Evolutionary conservation across 2,329 filamentous ascomycete species (phyloP).

Genomic region (Penicillium sp.): DNA sequence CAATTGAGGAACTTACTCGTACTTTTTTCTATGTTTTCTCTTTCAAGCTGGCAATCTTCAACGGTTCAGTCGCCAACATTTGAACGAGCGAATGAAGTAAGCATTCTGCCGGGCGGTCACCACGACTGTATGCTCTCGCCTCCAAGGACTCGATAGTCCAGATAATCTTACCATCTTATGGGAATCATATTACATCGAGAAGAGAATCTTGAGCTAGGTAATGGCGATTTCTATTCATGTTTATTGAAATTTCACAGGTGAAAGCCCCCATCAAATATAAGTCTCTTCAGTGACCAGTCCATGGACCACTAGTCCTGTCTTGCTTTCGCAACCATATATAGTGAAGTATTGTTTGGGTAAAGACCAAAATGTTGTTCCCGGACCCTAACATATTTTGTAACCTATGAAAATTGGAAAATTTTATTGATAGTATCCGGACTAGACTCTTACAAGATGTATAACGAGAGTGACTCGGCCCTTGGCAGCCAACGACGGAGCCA

Average conservation of each 20-base stretch:
- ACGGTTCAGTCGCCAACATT: slow-evolving; percentile 19
- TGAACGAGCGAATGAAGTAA: slow-evolving; percentile 28
- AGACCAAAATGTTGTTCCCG: no score
- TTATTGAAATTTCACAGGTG: no score
- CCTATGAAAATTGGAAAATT: no score
- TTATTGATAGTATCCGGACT: not conserved
- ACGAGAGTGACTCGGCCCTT: not conserved
- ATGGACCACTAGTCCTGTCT: no score
- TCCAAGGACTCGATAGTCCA: not conserved
- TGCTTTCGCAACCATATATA: no score
- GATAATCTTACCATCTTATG: not conserved
- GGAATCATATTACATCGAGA: not conserved
- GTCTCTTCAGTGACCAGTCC: no score
- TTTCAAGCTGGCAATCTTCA: slow-evolving; percentile 15
- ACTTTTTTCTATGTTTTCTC: slow-evolving; percentile 19
- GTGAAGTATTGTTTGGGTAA: no score
- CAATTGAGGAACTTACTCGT: slow-evolving; percentile 22
- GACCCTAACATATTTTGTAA: no score
- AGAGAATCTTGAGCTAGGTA: no score
- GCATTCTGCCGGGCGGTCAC: slow-evolving; percentile 30
- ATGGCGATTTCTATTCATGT: no score
- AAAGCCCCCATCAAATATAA: no score
- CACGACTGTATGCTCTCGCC: not conserved
- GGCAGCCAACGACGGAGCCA: not conserved
- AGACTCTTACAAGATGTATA: no score